These are phyloP conservation scores for Anthoceros angustus DNA, from an alignment of 225 moss, liverwort and hornwort genomes.

Conservation along the genomic window DNA sequence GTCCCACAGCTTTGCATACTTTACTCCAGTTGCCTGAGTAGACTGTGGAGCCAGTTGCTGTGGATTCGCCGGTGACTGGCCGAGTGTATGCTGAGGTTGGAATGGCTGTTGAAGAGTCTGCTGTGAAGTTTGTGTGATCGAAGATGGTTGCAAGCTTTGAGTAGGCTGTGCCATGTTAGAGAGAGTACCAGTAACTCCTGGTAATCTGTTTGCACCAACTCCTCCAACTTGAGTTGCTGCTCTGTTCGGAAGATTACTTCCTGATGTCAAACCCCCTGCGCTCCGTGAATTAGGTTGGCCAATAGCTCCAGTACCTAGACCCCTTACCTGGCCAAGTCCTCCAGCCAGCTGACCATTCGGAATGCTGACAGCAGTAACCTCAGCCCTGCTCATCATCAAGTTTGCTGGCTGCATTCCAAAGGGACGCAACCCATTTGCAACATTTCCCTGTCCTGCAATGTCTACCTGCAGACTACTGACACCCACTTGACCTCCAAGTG, in stretches of 20 bases:
- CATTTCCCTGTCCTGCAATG: constrained; percentile 9
- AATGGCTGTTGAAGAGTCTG: too few relatives aligned
- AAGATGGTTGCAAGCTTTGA: too few relatives aligned
- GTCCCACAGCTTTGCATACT: constrained; percentile 93
- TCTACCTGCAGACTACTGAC: constrained; percentile 25
- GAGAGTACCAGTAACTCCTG: constrained; percentile 13
- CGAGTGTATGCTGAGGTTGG: too few relatives aligned
- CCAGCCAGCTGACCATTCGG: neutral
- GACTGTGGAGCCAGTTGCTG: too few relatives aligned
- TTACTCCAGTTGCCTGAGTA: constrained; percentile 12
- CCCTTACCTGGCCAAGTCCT: neutral
- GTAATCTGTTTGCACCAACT: constrained; percentile 18
- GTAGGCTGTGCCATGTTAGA: too few relatives aligned
- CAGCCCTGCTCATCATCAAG: neutral
- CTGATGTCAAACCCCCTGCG: constrained; percentile 15
- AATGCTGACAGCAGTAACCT: neutral
- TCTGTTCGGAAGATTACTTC: constrained; percentile 50
- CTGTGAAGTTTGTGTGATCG: too few relatives aligned
- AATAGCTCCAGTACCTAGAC: neutral
- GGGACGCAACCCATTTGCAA: constrained; percentile 19
- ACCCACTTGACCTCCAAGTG: constrained; percentile 16
- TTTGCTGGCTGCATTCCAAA: constrained; percentile 10
- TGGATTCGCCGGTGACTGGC: too few relatives aligned
- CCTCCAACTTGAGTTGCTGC: constrained; percentile 29
- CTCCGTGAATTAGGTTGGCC: neutral